Conservation (phyloP, 176 grass and related monocot genomes). For the Guadua angustifolia region DNA sequence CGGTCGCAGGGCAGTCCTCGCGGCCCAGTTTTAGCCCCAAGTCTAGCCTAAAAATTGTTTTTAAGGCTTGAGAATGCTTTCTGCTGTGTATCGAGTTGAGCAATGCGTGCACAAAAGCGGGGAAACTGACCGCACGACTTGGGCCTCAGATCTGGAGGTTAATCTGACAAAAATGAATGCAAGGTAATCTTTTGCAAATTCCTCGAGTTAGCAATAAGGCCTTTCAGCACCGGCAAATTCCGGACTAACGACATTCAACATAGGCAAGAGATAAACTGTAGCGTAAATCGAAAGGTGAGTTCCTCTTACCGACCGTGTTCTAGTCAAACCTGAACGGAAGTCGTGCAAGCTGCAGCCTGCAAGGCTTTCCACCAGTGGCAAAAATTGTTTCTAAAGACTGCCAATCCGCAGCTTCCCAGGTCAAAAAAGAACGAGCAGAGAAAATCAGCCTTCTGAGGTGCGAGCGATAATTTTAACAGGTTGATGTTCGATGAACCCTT, state of each 20-base stretch:
- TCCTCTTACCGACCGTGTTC: background rate
- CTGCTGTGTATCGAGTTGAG: background rate
- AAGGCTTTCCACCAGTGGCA: background rate
- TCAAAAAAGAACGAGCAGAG: background rate
- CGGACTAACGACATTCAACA: background rate
- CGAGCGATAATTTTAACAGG: background rate
- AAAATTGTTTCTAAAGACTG: background rate
- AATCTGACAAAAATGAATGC: background rate
- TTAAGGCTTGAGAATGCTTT: background rate
- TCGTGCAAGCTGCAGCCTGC: background rate
- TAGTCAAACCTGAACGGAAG: background rate
- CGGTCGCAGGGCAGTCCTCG: background rate
- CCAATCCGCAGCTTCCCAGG: background rate
- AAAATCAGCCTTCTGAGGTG: background rate
- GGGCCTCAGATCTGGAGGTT: no score
- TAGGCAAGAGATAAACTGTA: background rate
- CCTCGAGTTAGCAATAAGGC: background rate
- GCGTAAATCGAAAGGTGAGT: background rate
- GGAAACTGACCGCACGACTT: no score
- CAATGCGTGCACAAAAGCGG: background rate
- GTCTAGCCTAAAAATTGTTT: background rate
- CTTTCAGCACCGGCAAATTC: background rate
- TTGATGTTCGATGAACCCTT: constrained; percentile 9
- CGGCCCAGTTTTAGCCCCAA: background rate
- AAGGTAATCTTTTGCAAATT: background rate